Base-by-base conservation (phyloP, 2,329 filamentous ascomycete genomes). In the Fusarium sublunatum region DNA sequence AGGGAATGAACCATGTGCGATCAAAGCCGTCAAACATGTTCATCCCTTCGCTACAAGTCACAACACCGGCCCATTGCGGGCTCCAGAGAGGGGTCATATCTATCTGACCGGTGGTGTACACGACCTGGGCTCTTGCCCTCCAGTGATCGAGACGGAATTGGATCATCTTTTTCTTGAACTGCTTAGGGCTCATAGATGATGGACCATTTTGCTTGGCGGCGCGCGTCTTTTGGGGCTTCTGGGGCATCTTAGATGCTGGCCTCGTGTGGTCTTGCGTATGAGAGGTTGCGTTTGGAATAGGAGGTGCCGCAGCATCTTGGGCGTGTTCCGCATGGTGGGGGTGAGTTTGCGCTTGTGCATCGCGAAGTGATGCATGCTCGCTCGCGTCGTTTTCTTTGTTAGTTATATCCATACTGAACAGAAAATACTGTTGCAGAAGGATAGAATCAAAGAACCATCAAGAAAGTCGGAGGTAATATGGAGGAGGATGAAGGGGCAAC, bases 1-100 rank as follows among this genome's bases (percentile, higher is more conserved):
- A 60, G 3, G 69, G 69, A 5, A 71, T 40, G 49, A 63, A 70
- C 69, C 65, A 71, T 15, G 45, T 65, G 13, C 57, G 52, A 25
- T 70, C 63, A 28, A 66, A 71, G 3, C 69, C 69, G 44, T 71
- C 69, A 32, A 64, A 71, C 5, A 69, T 6, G 12, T 31, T 57
- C 26, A 68, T 49, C 5, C 65, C 67, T 46, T 48, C 43, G 7
- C 19, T 8, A 5, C 31, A 41, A 11, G 36, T 15, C 22, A 49
- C 39, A 8, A 49, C 26, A 4, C 50, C 42, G 6, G 55, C 58
- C 35, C 53, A 62, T 19, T 58, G 55, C 24, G 59, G 61, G 12
- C 61, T 70, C 64, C 63, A 70, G 15, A 68, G 54, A 28, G 55
- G 29, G 15, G 66, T 69, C 22, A 58, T 41, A 40, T 70, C 65